A percentile compares a stretch with the other conserved stretches of the same genome.
Conservation (phyloP, 495 filamentous ascomycete species). For the Penicillium coprophilum region DNA sequence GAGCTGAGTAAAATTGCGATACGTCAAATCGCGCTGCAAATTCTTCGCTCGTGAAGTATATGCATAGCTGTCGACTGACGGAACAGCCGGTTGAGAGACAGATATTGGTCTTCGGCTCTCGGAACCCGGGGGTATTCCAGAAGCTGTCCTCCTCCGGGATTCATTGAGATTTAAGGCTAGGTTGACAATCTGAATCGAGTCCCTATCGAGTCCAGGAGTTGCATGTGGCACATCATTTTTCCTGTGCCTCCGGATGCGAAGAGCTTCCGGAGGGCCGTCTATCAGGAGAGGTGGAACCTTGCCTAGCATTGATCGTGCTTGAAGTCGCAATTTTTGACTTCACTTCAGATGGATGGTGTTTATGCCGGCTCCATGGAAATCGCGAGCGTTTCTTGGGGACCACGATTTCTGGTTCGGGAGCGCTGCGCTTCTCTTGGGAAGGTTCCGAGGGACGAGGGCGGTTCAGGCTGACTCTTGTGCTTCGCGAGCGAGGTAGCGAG, state of each 20-base stretch:
- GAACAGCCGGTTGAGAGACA: slow-evolving; percentile 28
- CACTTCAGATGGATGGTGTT: slow-evolving; percentile 27
- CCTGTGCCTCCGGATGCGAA: slow-evolving; percentile 12
- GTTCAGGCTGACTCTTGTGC: slow-evolving; percentile 28
- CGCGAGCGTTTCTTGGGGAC: slow-evolving; percentile 42
- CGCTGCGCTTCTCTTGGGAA: slow-evolving; percentile 33
- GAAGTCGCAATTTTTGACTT: slow-evolving; percentile 11
- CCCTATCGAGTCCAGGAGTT: slow-evolving; percentile 56
- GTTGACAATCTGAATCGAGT: slow-evolving; percentile 84
- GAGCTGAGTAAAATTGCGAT: slow-evolving; percentile 22
- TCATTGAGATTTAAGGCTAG: slow-evolving; percentile 88
- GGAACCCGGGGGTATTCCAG: slow-evolving; percentile 54
- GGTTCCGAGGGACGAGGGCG: slow-evolving; percentile 29
- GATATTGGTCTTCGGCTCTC: slow-evolving; percentile 46
- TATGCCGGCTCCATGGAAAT: slow-evolving; percentile 41
- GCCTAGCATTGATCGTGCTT: slow-evolving; percentile 9
- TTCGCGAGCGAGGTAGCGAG: slow-evolving; percentile 36
- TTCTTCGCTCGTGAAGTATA: slow-evolving; percentile 17
- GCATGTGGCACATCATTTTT: slow-evolving; percentile 16
- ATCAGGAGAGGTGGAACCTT: slow-evolving; percentile 13
- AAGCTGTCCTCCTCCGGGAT: slow-evolving; percentile 60
- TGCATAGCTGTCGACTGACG: slow-evolving; percentile 20
- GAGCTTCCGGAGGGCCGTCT: slow-evolving; percentile 13
- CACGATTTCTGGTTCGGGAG: slow-evolving; percentile 33
- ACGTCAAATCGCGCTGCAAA: slow-evolving; percentile 16